A percentile compares a stretch with the other conserved stretches of the same genome.
These are phyloP conservation scores for Fusarium veterinarium DNA, from an alignment of 2,329 filamentous ascomycete species.

Conservation along the genomic window DNA sequence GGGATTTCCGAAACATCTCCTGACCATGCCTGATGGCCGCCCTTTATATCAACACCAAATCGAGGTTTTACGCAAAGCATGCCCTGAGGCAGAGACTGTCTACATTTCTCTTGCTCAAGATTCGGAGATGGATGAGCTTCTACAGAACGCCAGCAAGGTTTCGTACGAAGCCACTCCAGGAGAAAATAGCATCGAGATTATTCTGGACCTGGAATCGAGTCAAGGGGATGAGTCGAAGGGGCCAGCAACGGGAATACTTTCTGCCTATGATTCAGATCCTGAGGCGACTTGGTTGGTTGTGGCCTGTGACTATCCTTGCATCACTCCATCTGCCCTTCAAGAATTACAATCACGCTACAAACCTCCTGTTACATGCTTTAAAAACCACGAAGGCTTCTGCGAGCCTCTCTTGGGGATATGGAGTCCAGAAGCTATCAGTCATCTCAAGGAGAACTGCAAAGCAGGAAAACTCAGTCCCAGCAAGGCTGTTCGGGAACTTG, in stretches of 20 bases:
- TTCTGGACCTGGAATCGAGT: not conserved
- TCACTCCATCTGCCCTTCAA: not conserved
- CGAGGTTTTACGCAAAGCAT: not conserved
- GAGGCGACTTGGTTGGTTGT: not conserved
- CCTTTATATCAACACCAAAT: not conserved
- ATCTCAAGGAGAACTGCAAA: not conserved
- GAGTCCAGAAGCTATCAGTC: not conserved
- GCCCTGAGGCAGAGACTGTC: not conserved
- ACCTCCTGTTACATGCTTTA: not conserved
- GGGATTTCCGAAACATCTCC: not conserved
- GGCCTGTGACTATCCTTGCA: not conserved
- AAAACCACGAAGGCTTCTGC: not conserved
- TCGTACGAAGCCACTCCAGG: accelerated
- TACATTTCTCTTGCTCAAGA: not conserved
- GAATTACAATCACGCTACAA: accelerated
- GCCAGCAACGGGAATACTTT: not conserved
- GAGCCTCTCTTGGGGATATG: not conserved
- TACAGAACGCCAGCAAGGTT: accelerated
- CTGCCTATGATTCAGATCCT: not conserved
- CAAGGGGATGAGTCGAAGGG: not conserved
- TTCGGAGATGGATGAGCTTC: not conserved
- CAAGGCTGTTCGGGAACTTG: not conserved
- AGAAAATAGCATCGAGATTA: not conserved
- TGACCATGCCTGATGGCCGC: not conserved
- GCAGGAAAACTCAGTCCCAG: not conserved